Evolutionary conservation across 257 asterid genomes (phyloP).

Genomic region (Fraxinus cuspidata): DNA sequence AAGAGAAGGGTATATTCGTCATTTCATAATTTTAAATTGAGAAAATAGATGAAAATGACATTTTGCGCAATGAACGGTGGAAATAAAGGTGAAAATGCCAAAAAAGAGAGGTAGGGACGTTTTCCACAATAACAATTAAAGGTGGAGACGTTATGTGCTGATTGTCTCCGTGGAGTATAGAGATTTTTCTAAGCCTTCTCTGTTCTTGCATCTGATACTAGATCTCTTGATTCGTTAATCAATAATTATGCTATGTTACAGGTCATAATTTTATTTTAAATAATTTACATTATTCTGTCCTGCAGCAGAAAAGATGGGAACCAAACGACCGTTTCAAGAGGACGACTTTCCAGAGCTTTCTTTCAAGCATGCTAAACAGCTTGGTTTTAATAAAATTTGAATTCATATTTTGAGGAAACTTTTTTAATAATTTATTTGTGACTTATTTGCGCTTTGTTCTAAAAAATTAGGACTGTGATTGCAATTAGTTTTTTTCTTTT

Average conservation of each 20-base stretch:
- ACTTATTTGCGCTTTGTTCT: no score
- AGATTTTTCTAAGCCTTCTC: slow-evolving; percentile 2
- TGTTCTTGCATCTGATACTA: not conserved
- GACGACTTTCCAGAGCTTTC: slow-evolving; percentile 59
- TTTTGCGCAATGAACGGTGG: no score
- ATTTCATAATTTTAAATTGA: no score
- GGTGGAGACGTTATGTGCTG: no score
- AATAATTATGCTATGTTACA: not conserved
- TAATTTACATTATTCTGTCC: slow-evolving; percentile 3
- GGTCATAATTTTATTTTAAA: not conserved
- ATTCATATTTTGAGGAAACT: slow-evolving; percentile 26
- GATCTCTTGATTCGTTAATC: not conserved
- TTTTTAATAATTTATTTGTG: no score
- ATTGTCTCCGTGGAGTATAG: not conserved
- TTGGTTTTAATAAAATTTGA: slow-evolving; percentile 30
- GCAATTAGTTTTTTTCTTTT: no score
- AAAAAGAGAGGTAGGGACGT: no score
- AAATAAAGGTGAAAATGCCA: no score
- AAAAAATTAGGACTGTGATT: no score
- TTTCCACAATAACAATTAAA: no score
- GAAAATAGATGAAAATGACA: no score
- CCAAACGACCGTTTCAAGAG: slow-evolving; percentile 61
- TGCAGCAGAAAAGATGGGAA: slow-evolving; percentile 56
- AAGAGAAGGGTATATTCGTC: no score
- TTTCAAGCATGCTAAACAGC: slow-evolving; percentile 58